These are phyloP conservation scores for Pholiota adiposa DNA, from an alignment of 1,284 basidiomycete species.

Conservation along the genomic window DNA sequence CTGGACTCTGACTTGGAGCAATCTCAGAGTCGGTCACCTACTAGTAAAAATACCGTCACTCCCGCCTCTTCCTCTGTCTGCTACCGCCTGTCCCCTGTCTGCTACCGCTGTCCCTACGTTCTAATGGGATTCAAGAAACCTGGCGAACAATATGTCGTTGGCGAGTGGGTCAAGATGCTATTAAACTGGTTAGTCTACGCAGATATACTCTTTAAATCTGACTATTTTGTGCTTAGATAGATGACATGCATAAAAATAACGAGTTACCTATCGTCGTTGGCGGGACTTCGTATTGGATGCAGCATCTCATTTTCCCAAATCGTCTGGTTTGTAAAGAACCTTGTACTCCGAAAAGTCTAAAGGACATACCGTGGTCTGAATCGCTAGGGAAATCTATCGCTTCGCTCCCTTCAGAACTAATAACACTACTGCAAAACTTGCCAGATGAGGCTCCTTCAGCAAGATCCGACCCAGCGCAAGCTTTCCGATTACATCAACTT, in stretches of 20 bases:
- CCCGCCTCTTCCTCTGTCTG: too few relatives aligned
- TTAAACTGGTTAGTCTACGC: slow-evolving; percentile 58
- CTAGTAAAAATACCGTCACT: too few relatives aligned
- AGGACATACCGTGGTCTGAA: slow-evolving; percentile 30
- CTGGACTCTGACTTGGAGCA: too few relatives aligned
- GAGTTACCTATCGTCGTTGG: slow-evolving; percentile 91
- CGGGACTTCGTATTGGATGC: slow-evolving; percentile 97
- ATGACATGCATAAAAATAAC: slow-evolving; percentile 61
- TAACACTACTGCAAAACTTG: slow-evolving; percentile 56
- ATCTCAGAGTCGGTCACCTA: too few relatives aligned
- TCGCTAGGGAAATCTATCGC: slow-evolving; percentile 43
- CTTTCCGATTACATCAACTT: slow-evolving; percentile 69
- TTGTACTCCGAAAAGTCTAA: background rate
- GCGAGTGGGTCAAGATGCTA: slow-evolving; percentile 86
- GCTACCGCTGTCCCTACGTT: too few relatives aligned
- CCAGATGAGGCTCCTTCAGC: slow-evolving; percentile 59
- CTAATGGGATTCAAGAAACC: slow-evolving; percentile 89
- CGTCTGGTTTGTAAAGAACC: slow-evolving; percentile 45
- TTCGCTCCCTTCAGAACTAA: slow-evolving; percentile 51
- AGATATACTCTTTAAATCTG: slow-evolving; percentile 9
- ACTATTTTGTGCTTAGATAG: slow-evolving; percentile 54
- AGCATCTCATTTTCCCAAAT: slow-evolving; percentile 87
- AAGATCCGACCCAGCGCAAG: slow-evolving; percentile 55
- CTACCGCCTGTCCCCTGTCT: too few relatives aligned
- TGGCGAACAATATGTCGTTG: slow-evolving; percentile 86